Conservation (phyloP, 169 alveolate species). For the Cryptosporidium sp. region DNA sequence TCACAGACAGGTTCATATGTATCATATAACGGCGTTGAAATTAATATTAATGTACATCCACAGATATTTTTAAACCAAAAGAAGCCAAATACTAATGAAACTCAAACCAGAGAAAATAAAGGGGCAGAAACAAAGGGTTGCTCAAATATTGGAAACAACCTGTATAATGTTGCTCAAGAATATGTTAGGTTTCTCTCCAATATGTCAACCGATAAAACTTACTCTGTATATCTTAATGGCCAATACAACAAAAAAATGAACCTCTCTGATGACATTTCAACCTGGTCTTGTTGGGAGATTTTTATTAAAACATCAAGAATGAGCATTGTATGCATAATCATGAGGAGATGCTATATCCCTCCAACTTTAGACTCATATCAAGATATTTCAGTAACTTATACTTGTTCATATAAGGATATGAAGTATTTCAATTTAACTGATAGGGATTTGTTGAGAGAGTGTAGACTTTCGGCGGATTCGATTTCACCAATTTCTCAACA, state of each 20-base stretch:
- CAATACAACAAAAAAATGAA: slow-evolving; percentile 63
- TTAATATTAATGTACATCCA: slow-evolving; percentile 51
- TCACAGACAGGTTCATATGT: slow-evolving; percentile 73
- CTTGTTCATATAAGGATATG: slow-evolving; percentile 65
- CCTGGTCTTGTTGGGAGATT: slow-evolving; percentile 71
- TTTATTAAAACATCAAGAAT: slow-evolving; percentile 37
- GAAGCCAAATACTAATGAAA: slow-evolving; percentile 25
- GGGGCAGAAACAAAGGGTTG: neutral
- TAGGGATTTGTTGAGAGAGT: slow-evolving; percentile 63
- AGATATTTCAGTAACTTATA: slow-evolving; percentile 48
- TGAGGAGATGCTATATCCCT: slow-evolving; percentile 67
- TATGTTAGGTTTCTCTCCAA: slow-evolving; percentile 46
- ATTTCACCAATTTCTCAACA: slow-evolving; percentile 69
- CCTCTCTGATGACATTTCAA: slow-evolving; percentile 69
- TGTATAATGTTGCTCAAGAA: slow-evolving; percentile 49
- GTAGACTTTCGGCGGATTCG: slow-evolving; percentile 60
- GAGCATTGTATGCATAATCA: slow-evolving; percentile 52
- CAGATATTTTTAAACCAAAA: slow-evolving; percentile 46
- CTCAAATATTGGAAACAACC: slow-evolving; percentile 10
- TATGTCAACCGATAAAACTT: slow-evolving; percentile 11
- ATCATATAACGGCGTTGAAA: slow-evolving; percentile 67
- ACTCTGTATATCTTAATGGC: slow-evolving; percentile 29
- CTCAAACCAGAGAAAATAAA: slow-evolving; percentile 31
- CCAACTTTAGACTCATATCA: slow-evolving; percentile 72
- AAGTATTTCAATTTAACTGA: slow-evolving; percentile 39